Percentiles rank a stretch among this genome's conserved stretches.
phyloP scores from a whole-genome alignment of 2,329 filamentous ascomycete species.

The Colletotrichum kahawae region DNA sequence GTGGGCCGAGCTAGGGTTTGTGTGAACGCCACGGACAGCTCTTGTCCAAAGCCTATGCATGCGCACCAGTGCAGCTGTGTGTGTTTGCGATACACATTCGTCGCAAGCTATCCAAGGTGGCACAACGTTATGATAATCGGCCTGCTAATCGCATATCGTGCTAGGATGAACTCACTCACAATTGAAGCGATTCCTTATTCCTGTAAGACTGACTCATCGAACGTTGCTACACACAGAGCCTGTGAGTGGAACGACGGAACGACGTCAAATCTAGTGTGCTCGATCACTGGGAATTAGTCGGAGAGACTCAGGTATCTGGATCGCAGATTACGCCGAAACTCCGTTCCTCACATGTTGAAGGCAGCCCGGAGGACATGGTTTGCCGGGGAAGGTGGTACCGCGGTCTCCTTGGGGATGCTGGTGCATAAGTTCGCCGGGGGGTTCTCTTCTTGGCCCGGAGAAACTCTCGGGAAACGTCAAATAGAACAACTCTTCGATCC shows the following conservation, averaged over 20 bases:
- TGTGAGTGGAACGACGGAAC: neutral
- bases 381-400: neutral
- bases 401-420: neutral
- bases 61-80: neutral
- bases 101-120: neutral
- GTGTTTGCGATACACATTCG: neutral
- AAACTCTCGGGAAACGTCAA: constrained; percentile 1
- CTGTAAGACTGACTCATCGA: neutral
- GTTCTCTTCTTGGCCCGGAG: neutral
- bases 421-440: neutral
- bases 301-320: neutral
- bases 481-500: neutral
- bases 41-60: neutral
- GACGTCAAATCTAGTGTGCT: neutral
- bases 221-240: neutral
- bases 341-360: neutral
- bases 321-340: neutral
- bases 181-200: neutral
- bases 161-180: neutral
- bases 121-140: neutral
- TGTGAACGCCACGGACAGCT: neutral
- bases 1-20: neutral
- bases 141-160: neutral
- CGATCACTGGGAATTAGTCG: neutral
- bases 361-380: neutral